Conservation (phyloP, 1,284 basidiomycete species). For the Athelia sp. region DNA sequence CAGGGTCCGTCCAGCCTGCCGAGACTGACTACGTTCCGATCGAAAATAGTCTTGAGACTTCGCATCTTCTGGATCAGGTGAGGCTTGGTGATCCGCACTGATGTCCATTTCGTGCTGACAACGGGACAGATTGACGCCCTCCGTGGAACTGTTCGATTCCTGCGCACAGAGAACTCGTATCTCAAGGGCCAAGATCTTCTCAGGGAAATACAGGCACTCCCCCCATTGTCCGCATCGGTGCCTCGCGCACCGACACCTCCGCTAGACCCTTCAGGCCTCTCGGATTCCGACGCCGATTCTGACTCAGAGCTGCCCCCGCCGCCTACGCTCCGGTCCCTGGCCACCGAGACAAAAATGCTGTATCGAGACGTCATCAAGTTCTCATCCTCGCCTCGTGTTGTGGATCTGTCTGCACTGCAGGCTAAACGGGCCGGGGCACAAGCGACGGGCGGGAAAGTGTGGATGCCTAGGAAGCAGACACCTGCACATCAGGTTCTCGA, state of each 20-base stretch:
- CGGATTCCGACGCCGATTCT: slow-evolving; percentile 58
- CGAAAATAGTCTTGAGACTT: slow-evolving; percentile 79
- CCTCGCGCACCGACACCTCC: slow-evolving; percentile 51
- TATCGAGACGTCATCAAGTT: slow-evolving; percentile 81
- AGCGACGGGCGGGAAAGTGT: slow-evolving; percentile 36
- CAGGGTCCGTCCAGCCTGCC: slow-evolving; percentile 41
- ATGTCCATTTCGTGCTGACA: slow-evolving; percentile 5
- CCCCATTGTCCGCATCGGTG: slow-evolving; percentile 48
- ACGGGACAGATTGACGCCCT: slow-evolving; percentile 79
- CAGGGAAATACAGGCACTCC: slow-evolving; percentile 73
- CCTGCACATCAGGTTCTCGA: slow-evolving; percentile 79
- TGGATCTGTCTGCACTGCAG: slow-evolving; percentile 70
- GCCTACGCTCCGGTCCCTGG: slow-evolving; percentile 59
- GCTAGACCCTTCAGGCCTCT: slow-evolving; percentile 54
- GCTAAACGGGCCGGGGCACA: slow-evolving; percentile 39
- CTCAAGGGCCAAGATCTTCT: slow-evolving; percentile 88
- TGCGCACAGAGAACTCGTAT: slow-evolving; percentile 88
- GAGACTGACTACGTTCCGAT: slow-evolving; percentile 62
- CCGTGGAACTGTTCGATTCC: slow-evolving; percentile 82
- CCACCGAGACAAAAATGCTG: slow-evolving; percentile 76
- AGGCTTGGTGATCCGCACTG: slow-evolving; percentile 7
- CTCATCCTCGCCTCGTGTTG: slow-evolving; percentile 73
- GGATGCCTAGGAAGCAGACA: slow-evolving; percentile 73
- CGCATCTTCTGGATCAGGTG: slow-evolving; percentile 82
- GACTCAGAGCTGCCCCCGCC: slow-evolving; percentile 38